Percentiles rank a stretch among this genome's conserved stretches.
phyloP scores from a whole-genome alignment of 2,329 filamentous ascomycete species.

The Botryotinia globosa region DNA sequence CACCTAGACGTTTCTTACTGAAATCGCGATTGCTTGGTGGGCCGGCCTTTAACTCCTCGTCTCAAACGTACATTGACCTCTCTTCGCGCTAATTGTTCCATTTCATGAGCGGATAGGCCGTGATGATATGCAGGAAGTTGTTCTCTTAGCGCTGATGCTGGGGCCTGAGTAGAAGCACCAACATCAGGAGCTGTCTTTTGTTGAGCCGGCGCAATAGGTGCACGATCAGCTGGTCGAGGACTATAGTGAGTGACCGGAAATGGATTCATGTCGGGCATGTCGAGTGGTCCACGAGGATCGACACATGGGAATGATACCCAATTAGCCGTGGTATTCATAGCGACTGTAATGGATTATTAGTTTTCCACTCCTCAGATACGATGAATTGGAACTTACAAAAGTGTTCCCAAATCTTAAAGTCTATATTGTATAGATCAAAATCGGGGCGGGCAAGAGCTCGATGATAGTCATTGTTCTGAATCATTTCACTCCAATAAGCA shows the following conservation, averaged over 20 bases:
- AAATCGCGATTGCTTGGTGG: neutral
- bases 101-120: neutral
- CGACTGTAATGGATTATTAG: neutral
- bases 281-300: neutral
- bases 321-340: neutral
- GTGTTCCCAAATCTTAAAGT: neutral
- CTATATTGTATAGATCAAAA: neutral
- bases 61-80: neutral
- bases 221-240: neutral
- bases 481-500: neutral
- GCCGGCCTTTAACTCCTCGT: neutral
- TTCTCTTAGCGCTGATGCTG: too few species aligned
- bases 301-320: neutral
- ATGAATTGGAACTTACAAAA: neutral
- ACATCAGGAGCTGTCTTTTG: neutral
- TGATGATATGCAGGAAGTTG: neutral
- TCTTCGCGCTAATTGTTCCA: neutral
- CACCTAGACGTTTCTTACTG: neutral
- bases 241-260: neutral
- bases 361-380: accelerated
- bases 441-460: neutral
- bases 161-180: neutral
- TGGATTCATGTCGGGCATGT: neutral
- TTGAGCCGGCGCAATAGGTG: neutral
- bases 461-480: neutral